Percentiles rank a stretch among this genome's conserved stretches.
Conservation (phyloP, 2,329 filamentous ascomycete species). For the Trichoderma endophyticum region DNA sequence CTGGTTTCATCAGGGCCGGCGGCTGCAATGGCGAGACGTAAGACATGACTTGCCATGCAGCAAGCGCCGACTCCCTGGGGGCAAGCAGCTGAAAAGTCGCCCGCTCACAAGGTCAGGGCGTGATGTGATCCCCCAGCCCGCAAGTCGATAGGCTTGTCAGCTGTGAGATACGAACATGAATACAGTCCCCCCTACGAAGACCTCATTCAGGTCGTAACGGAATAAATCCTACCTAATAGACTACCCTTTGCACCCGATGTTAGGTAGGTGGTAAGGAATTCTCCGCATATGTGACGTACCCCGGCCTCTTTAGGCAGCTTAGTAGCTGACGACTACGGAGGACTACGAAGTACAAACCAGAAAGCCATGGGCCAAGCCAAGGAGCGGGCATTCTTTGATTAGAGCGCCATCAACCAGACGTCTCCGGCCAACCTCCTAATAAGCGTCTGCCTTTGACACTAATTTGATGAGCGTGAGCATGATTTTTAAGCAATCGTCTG, state of each 20-base stretch:
- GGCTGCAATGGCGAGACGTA: slow-evolving; percentile 1
- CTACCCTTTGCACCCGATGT: not conserved
- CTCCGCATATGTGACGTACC: not conserved
- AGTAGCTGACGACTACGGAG: not conserved
- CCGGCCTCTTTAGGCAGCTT: not conserved
- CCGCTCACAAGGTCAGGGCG: not conserved
- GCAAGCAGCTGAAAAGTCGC: not conserved
- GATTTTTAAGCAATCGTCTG: not conserved
- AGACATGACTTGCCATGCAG: not conserved
- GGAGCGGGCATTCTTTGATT: not conserved
- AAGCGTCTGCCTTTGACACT: not conserved
- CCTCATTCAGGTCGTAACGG: not conserved
- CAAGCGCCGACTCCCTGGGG: not conserved
- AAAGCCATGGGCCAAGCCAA: not conserved
- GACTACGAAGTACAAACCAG: not conserved
- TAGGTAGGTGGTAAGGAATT: not conserved
- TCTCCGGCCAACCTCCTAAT: not conserved
- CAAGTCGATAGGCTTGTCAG: not conserved
- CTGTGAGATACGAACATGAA: not conserved
- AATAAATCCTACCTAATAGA: not conserved
- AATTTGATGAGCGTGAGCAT: not conserved
- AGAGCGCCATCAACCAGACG: not conserved
- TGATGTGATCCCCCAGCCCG: not conserved
- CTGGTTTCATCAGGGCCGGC: not conserved
- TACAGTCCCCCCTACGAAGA: not conserved